These are phyloP conservation scores for Tolypocladium ophioglossoides DNA, from an alignment of 2,329 filamentous ascomycete genomes.

Conservation along the genomic window DNA sequence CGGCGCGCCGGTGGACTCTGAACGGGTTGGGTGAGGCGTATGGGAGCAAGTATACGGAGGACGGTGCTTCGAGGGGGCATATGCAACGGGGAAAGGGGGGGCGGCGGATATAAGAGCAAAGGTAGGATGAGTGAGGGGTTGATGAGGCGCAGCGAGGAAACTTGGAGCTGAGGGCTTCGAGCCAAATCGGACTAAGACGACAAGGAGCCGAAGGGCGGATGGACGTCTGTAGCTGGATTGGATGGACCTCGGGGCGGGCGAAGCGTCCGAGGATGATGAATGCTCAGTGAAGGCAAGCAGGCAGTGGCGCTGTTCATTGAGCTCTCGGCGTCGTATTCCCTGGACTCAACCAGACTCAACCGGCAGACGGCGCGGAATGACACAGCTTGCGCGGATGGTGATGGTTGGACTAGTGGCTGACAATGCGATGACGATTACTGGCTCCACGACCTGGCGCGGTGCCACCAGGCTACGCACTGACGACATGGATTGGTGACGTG, in stretches of 20 bases:
- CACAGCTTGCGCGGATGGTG: background rate
- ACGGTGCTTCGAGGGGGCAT: background rate
- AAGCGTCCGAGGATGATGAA: background rate
- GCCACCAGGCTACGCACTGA: too few relatives aligned
- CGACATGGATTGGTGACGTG: background rate
- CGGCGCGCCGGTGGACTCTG: background rate
- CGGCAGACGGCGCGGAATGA: background rate
- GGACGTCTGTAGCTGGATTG: background rate
- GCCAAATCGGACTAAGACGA: background rate
- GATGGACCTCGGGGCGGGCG: background rate
- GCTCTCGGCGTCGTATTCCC: background rate
- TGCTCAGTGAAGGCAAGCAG: too few relatives aligned
- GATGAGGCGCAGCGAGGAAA: background rate
- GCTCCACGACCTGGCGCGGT: background rate
- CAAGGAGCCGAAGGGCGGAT: background rate
- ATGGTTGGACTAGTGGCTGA: slow-evolving; percentile 3
- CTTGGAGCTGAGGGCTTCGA: background rate
- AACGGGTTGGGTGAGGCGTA: background rate
- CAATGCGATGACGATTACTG: slow-evolving; percentile 10
- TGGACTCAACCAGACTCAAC: too few relatives aligned
- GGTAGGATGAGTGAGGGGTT: background rate
- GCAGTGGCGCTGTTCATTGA: background rate
- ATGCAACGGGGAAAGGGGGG: background rate
- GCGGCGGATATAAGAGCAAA: background rate
- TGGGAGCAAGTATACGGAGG: background rate